phyloP scores from a whole-genome alignment of 768 basidiomycete genomes.

The Rossbeevera mucosa region DNA sequence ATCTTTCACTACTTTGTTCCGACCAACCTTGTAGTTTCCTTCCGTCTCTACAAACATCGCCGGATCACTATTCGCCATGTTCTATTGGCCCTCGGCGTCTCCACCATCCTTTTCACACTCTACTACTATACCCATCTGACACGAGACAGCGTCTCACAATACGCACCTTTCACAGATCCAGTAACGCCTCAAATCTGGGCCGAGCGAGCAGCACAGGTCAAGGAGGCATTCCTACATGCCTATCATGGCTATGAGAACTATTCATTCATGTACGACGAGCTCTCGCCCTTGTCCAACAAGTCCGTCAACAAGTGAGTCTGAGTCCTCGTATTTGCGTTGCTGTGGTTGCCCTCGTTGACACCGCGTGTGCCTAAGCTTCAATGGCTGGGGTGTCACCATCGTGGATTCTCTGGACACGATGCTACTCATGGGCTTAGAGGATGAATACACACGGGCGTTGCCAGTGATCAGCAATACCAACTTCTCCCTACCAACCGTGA shows the following conservation, averaged over 20 bases:
- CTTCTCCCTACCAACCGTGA: slow-evolving; percentile 46
- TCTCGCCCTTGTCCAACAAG: slow-evolving; percentile 47
- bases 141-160: background rate
- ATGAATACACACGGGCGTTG: slow-evolving; percentile 65
- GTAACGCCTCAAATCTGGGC: slow-evolving; percentile 40
- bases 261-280: slow-evolving; percentile 61
- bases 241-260: slow-evolving; percentile 60
- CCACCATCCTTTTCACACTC: slow-evolving; percentile 10
- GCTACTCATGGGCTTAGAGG: slow-evolving; percentile 69
- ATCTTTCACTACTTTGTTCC: background rate
- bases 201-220: slow-evolving; percentile 51
- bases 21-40: background rate
- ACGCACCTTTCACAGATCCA: background rate
- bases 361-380: slow-evolving; percentile 22
- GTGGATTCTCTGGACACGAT: slow-evolving; percentile 85
- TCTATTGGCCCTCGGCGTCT: slow-evolving; percentile 12
- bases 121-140: slow-evolving; percentile 19
- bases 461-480: slow-evolving; percentile 44
- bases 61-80: slow-evolving; percentile 17
- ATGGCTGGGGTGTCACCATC: slow-evolving; percentile 73
- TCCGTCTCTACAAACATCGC: slow-evolving; percentile 5
- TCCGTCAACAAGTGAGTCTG: slow-evolving; percentile 50
- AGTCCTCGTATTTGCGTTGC: background rate
- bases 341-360: background rate
- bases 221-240: slow-evolving; percentile 61